Evolutionary conservation across 352 stramenopile genomes (phyloP), one percentile per base, ranked within the genome.

Genomic region (Phytophthora ramorum): DNA sequence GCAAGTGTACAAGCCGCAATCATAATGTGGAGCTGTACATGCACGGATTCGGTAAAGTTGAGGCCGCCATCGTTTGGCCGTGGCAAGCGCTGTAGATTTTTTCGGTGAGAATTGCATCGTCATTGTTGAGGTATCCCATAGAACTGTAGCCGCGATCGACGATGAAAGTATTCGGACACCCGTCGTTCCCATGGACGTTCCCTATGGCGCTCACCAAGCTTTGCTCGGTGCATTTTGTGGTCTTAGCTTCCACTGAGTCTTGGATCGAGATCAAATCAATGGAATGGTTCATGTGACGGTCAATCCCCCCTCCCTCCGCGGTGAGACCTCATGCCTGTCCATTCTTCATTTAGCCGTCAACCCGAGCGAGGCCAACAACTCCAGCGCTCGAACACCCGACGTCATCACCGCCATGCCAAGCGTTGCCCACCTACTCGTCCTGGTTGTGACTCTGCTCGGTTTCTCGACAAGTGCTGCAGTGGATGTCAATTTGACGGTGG

Each of bases 281-380:
- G 30, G 17, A 28, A 46, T 43, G 37, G 37, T 30, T 24, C 17
- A 48, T 26, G 4, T 48, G 43, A 52, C 10, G n/a, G 7, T 38
- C 17, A 7, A 14, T 22, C n/a, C 22, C 20, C 48, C 38, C 16
- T 5, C 50, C 22, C 10, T 19, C 3, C 10, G 0, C n/a, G 16
- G 6, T 4, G 20, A 37, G 22, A n/a, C 28, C 30, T 19, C 40
- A 28, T 20, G 17, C n/a, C 32, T 50, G 7, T 50, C n/a, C 63
- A 76, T 64, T 76, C 58, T 55, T 47, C 58, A n/a, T 67, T 74
- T 66, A 41, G 17, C 65, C 46, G 12, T 45, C 37, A 53, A 41
- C 22, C 19, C n/a, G n/a, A n/a, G 16, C 16, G 5, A 13, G n/a
- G 7, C 2, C n/a, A 3, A 45, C n/a, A 45, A 24, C 38, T 38